These are phyloP conservation scores for Yamadazyma olivae DNA, from an alignment of 805 yeast genomes.

Conservation along the genomic window DNA sequence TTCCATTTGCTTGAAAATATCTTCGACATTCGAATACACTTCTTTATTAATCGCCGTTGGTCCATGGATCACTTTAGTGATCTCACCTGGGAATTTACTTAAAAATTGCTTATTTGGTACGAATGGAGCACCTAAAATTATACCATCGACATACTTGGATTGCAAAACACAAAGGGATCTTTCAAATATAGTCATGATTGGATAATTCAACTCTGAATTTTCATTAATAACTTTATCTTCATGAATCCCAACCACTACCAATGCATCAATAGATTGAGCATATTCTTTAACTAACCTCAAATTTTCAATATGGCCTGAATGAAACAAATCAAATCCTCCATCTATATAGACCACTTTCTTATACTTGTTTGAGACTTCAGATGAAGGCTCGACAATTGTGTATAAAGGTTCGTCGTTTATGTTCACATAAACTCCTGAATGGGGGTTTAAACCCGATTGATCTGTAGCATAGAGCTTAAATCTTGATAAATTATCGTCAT, in stretches of 20 bases:
- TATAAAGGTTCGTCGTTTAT: constrained; percentile 22
- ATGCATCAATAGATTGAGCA: constrained; percentile 23
- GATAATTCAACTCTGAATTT: constrained; percentile 62
- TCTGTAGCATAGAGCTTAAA: constrained; percentile 60
- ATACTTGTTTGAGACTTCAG: constrained; percentile 14
- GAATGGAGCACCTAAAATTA: constrained; percentile 69
- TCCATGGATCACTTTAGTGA: constrained; percentile 52
- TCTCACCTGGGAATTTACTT: constrained; percentile 33
- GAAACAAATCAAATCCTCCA: constrained; percentile 90
- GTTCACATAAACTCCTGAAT: constrained; percentile 54
- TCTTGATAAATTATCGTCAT: constrained; percentile 36
- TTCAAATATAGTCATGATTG: constrained; percentile 86
- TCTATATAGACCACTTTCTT: constrained; percentile 53
- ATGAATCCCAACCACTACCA: constrained; percentile 66
- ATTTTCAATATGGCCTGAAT: constrained; percentile 87
- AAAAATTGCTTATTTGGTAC: constrained; percentile 42
- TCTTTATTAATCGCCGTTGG: constrained; percentile 40
- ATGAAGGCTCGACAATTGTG: constrained; percentile 33
- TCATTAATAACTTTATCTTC: constrained; percentile 55
- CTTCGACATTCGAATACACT: constrained; percentile 32
- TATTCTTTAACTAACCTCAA: constrained; percentile 44
- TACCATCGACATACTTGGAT: constrained; percentile 78
- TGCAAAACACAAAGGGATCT: constrained; percentile 85
- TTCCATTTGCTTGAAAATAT: constrained; percentile 40
- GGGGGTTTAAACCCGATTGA: constrained; percentile 53